Base-by-base conservation (phyloP, 2,329 filamentous ascomycete genomes). In the Penicillium frequentans region DNA sequence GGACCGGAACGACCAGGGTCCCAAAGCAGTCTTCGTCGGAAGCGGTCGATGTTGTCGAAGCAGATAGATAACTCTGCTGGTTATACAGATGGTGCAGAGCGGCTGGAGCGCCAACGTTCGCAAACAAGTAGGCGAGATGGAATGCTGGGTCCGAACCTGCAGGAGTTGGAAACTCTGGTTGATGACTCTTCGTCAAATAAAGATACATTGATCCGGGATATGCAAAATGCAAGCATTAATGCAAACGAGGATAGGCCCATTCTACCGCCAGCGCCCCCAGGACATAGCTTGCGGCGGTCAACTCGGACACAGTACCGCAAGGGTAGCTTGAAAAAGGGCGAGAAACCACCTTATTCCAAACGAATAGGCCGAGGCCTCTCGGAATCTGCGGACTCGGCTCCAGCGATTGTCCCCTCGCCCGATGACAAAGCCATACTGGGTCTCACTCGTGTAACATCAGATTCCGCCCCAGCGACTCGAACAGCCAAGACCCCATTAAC, bases 31-130 rank as follows among this genome's bases (percentile, higher is more conserved):
- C 73, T 98, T 61, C 84, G 87, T 65, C 85, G 95, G 67, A 96
- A 96, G 75, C 96, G 95, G 75, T 98, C 93, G 0, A 97, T 96
- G 90, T 81, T 99, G 5, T 98, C 93, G 6, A 85, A 89, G 56
- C 93, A 98, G 72, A 90, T 99, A 57, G 90, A 96, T 65, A 90
- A 85, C 62, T 85, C 86, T 5, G 82, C 82, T 9, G 87, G 86
- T 39, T 96, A 95, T 71, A 82, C 89, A 60, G 92, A 97, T 77
- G 93, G 91, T 21, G 90, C 91, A 16, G 93, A 96, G 58, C 83
- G 86, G 60, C 76, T 96, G 56, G 89, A 90, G 67, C 82, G 89
- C 64, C 88, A 91, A 70, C 84, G 85, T 59, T 95, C 90, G 27
- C 72, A 82, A 66, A 79, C 80, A 11, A 79, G 76, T 19, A 81